Evolutionary conservation across 768 basidiomycete genomes (phyloP).

Genomic region (Tulasnella sp.): DNA sequence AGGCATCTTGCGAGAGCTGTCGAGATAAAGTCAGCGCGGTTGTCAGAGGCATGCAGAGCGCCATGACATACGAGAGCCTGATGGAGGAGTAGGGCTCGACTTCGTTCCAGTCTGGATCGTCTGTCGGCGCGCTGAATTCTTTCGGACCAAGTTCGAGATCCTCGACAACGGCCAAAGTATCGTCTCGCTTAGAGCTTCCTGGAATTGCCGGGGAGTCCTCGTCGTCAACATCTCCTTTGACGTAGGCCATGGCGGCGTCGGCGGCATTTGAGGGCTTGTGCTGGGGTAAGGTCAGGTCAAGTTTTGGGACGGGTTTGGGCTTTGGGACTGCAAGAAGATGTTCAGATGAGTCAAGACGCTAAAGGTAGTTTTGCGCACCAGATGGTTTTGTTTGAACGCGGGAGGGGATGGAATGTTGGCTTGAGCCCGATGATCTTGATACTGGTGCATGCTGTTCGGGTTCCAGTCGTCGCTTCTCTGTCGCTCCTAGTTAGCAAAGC

Average conservation of each 20-base stretch:
- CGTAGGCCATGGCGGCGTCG: neutral
- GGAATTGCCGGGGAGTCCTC: neutral
- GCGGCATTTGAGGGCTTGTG: neutral
- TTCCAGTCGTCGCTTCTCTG: conserved; percentile 26
- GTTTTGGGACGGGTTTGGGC: conserved; percentile 7
- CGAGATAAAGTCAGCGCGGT: conserved; percentile 26
- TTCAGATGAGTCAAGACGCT: neutral
- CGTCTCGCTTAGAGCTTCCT: conserved; percentile 50
- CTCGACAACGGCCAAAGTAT: conserved; percentile 71
- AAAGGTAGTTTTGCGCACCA: neutral
- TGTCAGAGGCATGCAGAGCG: conserved; percentile 24
- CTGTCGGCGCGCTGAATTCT: conserved; percentile 68
- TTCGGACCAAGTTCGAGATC: conserved; percentile 76
- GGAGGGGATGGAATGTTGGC: neutral
- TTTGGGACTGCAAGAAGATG: neutral
- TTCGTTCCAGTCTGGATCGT: conserved; percentile 75
- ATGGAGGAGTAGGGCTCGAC: conserved; percentile 94
- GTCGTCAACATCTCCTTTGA: neutral
- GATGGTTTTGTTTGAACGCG: neutral
- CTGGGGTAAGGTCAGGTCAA: neutral
- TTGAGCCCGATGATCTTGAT: neutral
- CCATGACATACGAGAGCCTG: conserved; percentile 64
- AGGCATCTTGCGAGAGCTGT: too few relatives aligned
- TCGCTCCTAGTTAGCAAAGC: neutral
- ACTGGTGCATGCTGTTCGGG: neutral